phyloP scores from a whole-genome alignment of 2,329 filamentous ascomycete genomes.

The Penicillium hordei region DNA sequence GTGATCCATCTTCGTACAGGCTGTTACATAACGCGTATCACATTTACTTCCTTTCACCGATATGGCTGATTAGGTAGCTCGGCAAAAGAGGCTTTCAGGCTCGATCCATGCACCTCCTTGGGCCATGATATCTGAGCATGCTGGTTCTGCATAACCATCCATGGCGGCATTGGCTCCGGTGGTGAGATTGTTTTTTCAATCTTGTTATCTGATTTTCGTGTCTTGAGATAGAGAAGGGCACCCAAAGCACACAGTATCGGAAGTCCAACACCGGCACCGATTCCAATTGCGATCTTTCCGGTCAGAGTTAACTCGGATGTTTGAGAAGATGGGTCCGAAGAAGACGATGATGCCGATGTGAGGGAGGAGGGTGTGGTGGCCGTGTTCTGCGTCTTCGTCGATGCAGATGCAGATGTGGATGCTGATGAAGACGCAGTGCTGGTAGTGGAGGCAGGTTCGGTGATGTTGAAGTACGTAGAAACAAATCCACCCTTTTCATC shows the following conservation, averaged over 20 bases:
- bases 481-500: neutral
- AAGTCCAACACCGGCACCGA: neutral
- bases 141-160: neutral
- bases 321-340: neutral
- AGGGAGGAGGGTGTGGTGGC: neutral
- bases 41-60: neutral
- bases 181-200: neutral
- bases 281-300: neutral
- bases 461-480: neutral
- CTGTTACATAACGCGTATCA: neutral
- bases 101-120: neutral
- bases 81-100: neutral
- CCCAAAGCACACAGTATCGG: neutral
- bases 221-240: neutral
- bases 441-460: neutral
- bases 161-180: neutral
- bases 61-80: neutral
- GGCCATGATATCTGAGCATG: neutral
- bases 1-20: neutral
- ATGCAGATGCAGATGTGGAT: neutral
- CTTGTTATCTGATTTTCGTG: neutral
- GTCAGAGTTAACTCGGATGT: neutral
- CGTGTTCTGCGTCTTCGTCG: neutral
- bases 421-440: neutral
- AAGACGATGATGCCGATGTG: neutral